Conservation (phyloP, 352 stramenopile genomes). For the Globisporangium megalacanthum region DNA sequence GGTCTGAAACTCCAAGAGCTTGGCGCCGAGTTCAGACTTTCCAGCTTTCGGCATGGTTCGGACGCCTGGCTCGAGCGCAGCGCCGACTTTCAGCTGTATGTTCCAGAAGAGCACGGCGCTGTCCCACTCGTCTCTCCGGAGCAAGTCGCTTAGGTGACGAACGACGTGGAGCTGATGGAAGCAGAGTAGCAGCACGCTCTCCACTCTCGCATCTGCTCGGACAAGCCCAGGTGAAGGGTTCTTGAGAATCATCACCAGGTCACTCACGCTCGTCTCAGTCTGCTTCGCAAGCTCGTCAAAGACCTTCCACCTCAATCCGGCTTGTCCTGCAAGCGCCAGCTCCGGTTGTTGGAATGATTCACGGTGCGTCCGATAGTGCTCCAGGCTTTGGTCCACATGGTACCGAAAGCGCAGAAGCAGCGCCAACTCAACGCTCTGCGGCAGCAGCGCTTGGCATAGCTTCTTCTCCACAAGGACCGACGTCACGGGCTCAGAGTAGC, state of each 20-base stretch:
- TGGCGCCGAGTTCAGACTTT: constrained; percentile 3
- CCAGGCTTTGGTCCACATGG: constrained; percentile 8
- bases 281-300: constrained; percentile 4
- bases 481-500: not conserved
- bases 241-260: not conserved
- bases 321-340: not conserved
- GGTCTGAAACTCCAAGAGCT: constrained; percentile 2
- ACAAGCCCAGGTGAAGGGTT: not conserved
- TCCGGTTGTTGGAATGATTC: not conserved
- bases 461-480: not conserved
- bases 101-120: constrained; percentile 32
- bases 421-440: constrained; percentile 7
- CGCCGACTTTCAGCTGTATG: constrained; percentile 31
- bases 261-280: not conserved
- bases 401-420: constrained; percentile 10
- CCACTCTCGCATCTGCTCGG: constrained; percentile 4
- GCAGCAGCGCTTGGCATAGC: constrained; percentile 9
- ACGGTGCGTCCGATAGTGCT: not conserved
- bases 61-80: not conserved
- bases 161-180: constrained; percentile 15
- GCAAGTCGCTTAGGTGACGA: constrained; percentile 12
- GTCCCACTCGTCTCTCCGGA: constrained; percentile 13
- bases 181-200: constrained; percentile 30
- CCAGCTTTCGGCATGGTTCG: constrained; percentile 1
- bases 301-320: not conserved